These are phyloP conservation scores for Sicyos baderoa DNA, from an alignment of 306 rosid genomes.

Conservation along the genomic window DNA sequence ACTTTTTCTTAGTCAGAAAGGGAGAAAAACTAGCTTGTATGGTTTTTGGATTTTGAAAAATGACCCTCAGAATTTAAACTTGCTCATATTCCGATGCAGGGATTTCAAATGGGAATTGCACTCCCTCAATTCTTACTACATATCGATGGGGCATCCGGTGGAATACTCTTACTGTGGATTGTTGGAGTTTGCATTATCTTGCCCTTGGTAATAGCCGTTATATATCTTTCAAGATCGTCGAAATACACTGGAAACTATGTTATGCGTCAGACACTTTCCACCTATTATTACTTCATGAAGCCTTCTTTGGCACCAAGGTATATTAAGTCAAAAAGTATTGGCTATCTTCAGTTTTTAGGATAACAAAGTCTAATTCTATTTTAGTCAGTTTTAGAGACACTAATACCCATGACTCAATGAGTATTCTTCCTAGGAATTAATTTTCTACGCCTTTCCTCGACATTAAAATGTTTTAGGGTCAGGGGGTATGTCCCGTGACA, in stretches of 20 bases:
- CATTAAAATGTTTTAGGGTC: no score
- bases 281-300: conserved; percentile 83
- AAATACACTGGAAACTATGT: conserved; percentile 94
- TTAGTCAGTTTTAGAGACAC: background rate
- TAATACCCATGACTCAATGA: no score
- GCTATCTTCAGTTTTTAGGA: background rate
- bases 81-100: conserved; percentile 46
- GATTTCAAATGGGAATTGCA: conserved; percentile 98
- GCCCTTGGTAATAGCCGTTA: conserved; percentile 88
- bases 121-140: conserved; percentile 87
- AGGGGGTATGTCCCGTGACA: no score
- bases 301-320: conserved; percentile 98
- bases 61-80: conserved; percentile 9
- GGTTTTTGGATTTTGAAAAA: background rate
- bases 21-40: background rate
- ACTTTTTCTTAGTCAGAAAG: no score
- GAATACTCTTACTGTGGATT: conserved; percentile 88
- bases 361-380: background rate
- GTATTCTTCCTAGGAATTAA: no score
- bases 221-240: conserved; percentile 89
- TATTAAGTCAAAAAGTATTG: background rate
- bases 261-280: conserved; percentile 89
- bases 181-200: conserved; percentile 93
- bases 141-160: conserved; percentile 87
- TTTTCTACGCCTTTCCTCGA: no score